These are phyloP conservation scores for Geranium incanum DNA, from an alignment of 441 rosid species.

Conservation along the genomic window DNA sequence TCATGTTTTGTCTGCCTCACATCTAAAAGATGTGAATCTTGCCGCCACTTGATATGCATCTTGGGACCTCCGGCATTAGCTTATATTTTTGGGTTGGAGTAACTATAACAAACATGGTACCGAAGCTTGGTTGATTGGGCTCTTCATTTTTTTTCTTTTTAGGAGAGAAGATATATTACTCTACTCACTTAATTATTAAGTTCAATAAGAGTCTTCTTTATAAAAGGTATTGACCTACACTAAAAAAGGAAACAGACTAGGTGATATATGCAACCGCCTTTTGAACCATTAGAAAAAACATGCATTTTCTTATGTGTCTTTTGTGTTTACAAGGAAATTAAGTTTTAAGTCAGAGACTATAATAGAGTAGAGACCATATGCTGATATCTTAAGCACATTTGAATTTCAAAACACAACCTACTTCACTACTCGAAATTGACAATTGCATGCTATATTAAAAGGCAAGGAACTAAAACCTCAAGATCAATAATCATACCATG, in stretches of 20 bases:
- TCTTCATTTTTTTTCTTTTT: no score
- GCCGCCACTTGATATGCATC: no score
- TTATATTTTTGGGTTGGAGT: no score
- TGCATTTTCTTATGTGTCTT: background rate
- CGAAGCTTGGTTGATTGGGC: no score
- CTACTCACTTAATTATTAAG: no score
- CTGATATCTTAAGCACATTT: background rate
- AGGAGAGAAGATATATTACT: no score
- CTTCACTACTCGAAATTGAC: background rate
- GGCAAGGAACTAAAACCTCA: slow-evolving; percentile 10
- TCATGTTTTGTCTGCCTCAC: background rate
- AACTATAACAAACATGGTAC: no score
- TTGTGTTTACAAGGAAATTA: background rate
- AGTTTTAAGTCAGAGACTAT: background rate
- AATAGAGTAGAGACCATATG: background rate
- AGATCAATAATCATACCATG: slow-evolving; percentile 40
- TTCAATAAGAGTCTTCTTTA: no score
- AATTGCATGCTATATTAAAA: background rate
- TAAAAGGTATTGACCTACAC: no score
- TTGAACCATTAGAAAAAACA: background rate
- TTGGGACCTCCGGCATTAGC: no score
- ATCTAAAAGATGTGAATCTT: no score
- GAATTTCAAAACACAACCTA: background rate
- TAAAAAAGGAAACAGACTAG: no score
- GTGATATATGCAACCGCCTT: background rate